Conservation (phyloP, 148 eudicot genomes). For the Persicaria maculosa region DNA sequence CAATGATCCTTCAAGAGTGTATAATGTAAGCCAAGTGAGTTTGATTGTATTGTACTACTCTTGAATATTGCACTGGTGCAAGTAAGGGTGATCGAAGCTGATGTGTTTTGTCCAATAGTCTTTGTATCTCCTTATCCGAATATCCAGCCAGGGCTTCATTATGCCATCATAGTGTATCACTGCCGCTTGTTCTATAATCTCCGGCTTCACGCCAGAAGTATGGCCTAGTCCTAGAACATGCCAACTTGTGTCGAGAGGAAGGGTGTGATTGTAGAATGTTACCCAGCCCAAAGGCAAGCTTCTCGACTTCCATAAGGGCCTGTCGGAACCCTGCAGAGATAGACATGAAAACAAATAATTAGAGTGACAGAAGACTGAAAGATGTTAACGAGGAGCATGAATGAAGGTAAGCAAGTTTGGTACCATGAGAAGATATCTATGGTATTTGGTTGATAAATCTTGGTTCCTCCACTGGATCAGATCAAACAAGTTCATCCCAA, state of each 20-base stretch:
- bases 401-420: neutral
- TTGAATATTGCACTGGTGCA: constrained; percentile 86
- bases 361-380: neutral
- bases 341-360: neutral
- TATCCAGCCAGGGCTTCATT: constrained; percentile 94
- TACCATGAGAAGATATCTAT: constrained; percentile 64
- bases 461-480: constrained; percentile 66
- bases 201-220: constrained; percentile 37
- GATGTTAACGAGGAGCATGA: neutral
- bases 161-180: constrained; percentile 89
- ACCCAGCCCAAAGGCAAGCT: constrained; percentile 90
- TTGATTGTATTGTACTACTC: constrained; percentile 22
- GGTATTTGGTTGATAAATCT: constrained; percentile 56
- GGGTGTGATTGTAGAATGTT: constrained; percentile 71
- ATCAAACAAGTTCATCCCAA: constrained; percentile 96
- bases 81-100: constrained; percentile 51
- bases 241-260: constrained; percentile 57
- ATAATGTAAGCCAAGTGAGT: neutral
- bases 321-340: constrained; percentile 56
- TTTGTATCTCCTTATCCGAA: constrained; percentile 66
- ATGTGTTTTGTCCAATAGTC: constrained; percentile 60
- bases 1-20: neutral
- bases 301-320: constrained; percentile 62
- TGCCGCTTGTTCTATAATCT: constrained; percentile 56
- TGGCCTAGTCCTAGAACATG: constrained; percentile 82